A percentile compares a stretch with the other conserved stretches of the same genome.
Conservation (phyloP, 805 yeast genomes). For the Schwanniomyces sp. region DNA sequence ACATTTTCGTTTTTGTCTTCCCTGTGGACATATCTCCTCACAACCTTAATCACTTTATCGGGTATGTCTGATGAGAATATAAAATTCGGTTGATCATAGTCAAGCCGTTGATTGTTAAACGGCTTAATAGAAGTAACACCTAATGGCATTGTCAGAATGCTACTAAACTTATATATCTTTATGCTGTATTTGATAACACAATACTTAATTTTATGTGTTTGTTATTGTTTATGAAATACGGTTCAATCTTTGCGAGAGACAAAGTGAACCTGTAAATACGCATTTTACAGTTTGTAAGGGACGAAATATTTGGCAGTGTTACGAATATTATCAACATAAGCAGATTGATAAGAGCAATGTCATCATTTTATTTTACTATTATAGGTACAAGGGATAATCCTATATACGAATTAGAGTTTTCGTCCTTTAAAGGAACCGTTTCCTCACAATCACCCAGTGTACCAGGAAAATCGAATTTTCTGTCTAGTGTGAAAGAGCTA, state of each 20-base stretch:
- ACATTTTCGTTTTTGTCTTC: constrained; percentile 6
- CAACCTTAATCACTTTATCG: constrained; percentile 14
- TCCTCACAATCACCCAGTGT: constrained; percentile 9
- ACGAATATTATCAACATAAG: background rate
- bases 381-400: constrained; percentile 87
- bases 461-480: constrained; percentile 60
- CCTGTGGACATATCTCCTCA: background rate
- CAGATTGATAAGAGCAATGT: constrained; percentile 16
- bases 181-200: background rate
- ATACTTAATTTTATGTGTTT: background rate
- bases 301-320: background rate
- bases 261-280: background rate
- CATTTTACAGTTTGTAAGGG: background rate
- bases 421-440: constrained; percentile 51
- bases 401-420: constrained; percentile 82
- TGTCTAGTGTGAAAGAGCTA: constrained; percentile 70
- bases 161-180: background rate
- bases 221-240: background rate
- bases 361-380: constrained; percentile 87
- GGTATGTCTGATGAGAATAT: constrained; percentile 38
- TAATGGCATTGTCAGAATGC: constrained; percentile 1
- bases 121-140: constrained; percentile 3
- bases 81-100: constrained; percentile 37
- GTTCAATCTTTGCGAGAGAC: background rate
- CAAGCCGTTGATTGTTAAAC: constrained; percentile 12